A percentile compares a stretch with the other conserved stretches of the same genome.
phyloP scores from a whole-genome alignment of 75 land plant species.

The Cunninghamia lanceolata region DNA sequence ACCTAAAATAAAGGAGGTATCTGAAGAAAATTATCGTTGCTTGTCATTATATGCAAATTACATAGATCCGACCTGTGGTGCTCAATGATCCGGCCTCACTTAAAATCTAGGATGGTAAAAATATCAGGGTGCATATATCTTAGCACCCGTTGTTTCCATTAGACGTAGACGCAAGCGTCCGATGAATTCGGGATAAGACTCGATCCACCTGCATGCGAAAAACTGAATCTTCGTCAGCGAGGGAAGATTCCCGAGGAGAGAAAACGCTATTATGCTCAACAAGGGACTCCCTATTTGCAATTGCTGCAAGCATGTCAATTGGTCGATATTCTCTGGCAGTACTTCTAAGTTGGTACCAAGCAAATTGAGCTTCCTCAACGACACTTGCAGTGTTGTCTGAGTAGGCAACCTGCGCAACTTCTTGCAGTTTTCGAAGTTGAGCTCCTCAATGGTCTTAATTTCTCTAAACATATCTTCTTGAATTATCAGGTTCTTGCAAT shows the following conservation, averaged over 20 bases:
- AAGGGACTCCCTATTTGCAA: not conserved
- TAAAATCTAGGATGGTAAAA: too few species aligned
- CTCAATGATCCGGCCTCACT: too few species aligned
- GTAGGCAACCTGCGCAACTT: not conserved
- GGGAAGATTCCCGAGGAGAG: not conserved
- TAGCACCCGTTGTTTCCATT: too few species aligned
- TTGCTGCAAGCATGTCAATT: not conserved
- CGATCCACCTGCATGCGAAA: not conserved
- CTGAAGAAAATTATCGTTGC: too few species aligned
- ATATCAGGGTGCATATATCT: too few species aligned
- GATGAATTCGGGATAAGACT: not conserved
- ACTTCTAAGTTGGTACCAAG: not conserved
- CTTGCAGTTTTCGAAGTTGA: not conserved
- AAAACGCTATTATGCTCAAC: not conserved
- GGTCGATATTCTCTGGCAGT: not conserved
- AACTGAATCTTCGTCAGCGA: not conserved
- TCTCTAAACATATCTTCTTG: not conserved
- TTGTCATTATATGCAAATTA: too few species aligned
- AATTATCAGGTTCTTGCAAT: not conserved
- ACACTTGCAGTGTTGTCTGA: not conserved
- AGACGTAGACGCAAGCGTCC: too few species aligned
- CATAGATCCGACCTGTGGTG: too few species aligned
- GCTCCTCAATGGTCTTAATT: not conserved
- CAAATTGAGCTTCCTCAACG: not conserved
- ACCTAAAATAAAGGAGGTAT: too few species aligned